Conservation (phyloP, 345 rosid genomes). For the Camelina sativa region DNA sequence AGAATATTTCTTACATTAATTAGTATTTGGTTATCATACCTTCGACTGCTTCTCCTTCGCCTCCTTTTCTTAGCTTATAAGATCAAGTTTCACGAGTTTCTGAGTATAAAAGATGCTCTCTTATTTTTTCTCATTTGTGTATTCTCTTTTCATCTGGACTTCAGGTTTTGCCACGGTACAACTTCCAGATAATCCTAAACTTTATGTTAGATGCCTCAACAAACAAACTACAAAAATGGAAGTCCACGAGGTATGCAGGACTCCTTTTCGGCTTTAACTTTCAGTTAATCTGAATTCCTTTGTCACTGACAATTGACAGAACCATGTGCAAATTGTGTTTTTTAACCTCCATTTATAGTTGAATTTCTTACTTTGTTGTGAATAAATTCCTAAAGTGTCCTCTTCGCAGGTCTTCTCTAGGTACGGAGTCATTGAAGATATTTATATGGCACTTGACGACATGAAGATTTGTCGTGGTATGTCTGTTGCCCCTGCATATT, state of each 20-base stretch:
- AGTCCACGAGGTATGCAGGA: conserved; percentile 63
- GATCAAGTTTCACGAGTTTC: conserved; percentile 13
- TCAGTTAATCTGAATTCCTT: background rate
- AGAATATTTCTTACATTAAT: background rate
- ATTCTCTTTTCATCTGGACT: conserved; percentile 15
- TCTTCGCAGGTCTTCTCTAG: conserved; percentile 70
- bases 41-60: conserved; percentile 7
- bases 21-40: conserved; percentile 17
- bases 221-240: conserved; percentile 68
- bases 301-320: background rate
- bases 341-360: conserved; percentile 20
- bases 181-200: conserved; percentile 52
- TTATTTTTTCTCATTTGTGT: conserved; percentile 21
- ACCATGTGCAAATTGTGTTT: background rate
- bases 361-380: conserved; percentile 1
- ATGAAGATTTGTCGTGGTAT: conserved; percentile 73
- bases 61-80: background rate
- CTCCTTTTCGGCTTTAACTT: conserved; percentile 9
- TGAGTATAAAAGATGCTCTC: conserved; percentile 12
- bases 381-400: conserved; percentile 3
- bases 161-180: conserved; percentile 45
- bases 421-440: conserved; percentile 71
- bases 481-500: conserved; percentile 35
- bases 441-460: conserved; percentile 70
- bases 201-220: conserved; percentile 77